Conservation (phyloP, 2,329 filamentous ascomycete species). For the Penicillium thymicola region DNA sequence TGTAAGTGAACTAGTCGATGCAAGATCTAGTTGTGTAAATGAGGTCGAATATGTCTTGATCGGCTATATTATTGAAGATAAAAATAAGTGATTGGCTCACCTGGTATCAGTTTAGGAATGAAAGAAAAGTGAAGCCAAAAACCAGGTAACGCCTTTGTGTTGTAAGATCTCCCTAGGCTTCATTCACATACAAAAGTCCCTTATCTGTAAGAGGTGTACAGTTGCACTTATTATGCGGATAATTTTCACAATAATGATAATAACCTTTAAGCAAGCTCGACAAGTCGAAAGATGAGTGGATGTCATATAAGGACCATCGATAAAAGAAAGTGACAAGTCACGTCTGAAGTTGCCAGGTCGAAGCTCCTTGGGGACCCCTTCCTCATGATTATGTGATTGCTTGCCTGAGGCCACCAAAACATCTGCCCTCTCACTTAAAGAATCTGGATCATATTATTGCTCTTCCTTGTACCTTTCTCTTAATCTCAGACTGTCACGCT, state of each 20-base stretch:
- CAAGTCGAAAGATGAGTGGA: neutral
- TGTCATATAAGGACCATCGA: neutral
- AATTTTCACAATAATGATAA: neutral
- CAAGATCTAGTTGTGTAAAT: neutral
- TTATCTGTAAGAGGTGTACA: neutral
- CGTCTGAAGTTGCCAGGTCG: neutral
- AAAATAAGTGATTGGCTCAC: neutral
- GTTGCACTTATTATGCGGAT: neutral
- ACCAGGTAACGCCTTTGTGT: too few relatives aligned
- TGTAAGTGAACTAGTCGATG: neutral
- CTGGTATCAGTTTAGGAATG: neutral
- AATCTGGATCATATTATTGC: neutral
- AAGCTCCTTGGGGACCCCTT: neutral
- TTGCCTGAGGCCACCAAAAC: slow-evolving; percentile 1
- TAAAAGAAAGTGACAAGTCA: neutral
- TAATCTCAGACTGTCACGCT: neutral
- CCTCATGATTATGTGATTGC: slow-evolving; percentile 2
- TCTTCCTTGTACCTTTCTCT: neutral
- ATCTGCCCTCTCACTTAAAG: neutral
- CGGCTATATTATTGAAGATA: neutral
- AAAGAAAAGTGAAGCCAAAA: neutral
- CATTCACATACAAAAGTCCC: neutral
- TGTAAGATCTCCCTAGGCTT: neutral
- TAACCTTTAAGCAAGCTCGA: neutral
- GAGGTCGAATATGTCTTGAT: neutral